phyloP scores from a whole-genome alignment of 345 rosid species.

The Durio zibethinus region DNA sequence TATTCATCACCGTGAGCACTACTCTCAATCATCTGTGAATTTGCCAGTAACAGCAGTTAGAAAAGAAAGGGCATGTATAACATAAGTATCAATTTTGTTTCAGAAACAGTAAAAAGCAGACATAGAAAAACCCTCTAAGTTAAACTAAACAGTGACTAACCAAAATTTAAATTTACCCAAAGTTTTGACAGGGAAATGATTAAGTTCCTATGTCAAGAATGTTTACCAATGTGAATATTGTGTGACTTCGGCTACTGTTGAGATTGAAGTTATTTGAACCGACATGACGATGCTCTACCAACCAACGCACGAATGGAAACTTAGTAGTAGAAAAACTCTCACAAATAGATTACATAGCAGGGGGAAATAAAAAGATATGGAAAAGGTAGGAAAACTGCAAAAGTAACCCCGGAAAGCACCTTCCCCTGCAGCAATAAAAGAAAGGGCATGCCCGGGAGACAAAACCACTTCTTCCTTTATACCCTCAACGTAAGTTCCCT shows the following conservation, averaged over 20 bases:
- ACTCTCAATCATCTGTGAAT: conserved; percentile 96
- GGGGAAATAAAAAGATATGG: not conserved
- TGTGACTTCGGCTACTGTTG: conserved; percentile 98
- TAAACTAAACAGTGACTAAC: not conserved
- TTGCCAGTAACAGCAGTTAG: conserved; percentile 11
- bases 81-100: not conserved
- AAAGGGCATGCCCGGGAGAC: conserved; percentile 96
- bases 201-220: conserved; percentile 8
- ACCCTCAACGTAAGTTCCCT: conserved; percentile 99
- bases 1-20: conserved; percentile 91
- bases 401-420: conserved; percentile 38
- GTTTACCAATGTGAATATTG: conserved; percentile 89
- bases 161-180: not conserved
- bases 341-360: not conserved
- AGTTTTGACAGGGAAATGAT: not conserved
- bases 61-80: not conserved
- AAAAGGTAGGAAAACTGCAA: not conserved
- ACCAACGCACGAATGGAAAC: conserved; percentile 21
- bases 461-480: conserved; percentile 98
- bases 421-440: conserved; percentile 98
- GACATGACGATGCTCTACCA: conserved; percentile 97
- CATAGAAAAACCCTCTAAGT: not conserved
- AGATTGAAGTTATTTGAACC: conserved; percentile 99
- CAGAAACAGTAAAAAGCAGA: not conserved
- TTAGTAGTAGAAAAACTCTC: conserved; percentile 5